A percentile compares a stretch with the other conserved stretches of the same genome.
phyloP scores from a whole-genome alignment of 352 stramenopile species.

The Phytophthora hybrid region DNA sequence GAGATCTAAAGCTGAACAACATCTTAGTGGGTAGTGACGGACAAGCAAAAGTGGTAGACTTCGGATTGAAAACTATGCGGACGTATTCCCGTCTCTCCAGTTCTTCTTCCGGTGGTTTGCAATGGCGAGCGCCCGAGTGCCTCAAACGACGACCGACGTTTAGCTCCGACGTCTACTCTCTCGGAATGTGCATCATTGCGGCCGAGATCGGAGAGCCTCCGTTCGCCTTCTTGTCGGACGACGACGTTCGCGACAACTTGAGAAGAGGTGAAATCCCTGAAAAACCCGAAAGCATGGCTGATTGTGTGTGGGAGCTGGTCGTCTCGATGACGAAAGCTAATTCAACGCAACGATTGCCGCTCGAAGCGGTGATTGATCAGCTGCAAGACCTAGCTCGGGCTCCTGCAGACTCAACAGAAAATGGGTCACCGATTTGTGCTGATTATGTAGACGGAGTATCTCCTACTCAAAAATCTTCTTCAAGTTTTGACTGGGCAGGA shows the following conservation, averaged over 20 bases:
- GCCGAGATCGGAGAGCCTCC: conserved; percentile 26
- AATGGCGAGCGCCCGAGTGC: conserved; percentile 41
- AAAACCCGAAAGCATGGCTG: not conserved
- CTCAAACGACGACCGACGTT: conserved; percentile 22
- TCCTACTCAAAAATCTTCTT: not conserved
- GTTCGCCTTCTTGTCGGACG: conserved; percentile 14
- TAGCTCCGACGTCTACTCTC: conserved; percentile 39
- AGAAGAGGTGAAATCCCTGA: not conserved
- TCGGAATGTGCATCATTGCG: conserved; percentile 43
- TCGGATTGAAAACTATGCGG: conserved; percentile 3
- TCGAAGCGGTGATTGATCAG: not conserved
- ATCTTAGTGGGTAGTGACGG: conserved; percentile 7
- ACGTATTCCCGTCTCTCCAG: not conserved
- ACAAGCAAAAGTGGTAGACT: conserved; percentile 3
- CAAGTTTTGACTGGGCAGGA: not conserved
- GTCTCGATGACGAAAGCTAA: not conserved
- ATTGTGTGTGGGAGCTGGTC: not conserved
- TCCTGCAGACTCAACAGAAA: not conserved
- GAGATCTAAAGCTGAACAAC: conserved; percentile 21
- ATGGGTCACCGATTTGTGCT: not conserved
- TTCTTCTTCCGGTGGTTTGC: not conserved
- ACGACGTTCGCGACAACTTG: conserved; percentile 11
- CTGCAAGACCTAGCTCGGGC: not conserved
- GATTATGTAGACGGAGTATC: not conserved
- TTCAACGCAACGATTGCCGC: not conserved